Percentiles rank a stretch among this genome's conserved stretches.
Conservation (phyloP, 352 stramenopile genomes). For the Globisporangium splendens region DNA sequence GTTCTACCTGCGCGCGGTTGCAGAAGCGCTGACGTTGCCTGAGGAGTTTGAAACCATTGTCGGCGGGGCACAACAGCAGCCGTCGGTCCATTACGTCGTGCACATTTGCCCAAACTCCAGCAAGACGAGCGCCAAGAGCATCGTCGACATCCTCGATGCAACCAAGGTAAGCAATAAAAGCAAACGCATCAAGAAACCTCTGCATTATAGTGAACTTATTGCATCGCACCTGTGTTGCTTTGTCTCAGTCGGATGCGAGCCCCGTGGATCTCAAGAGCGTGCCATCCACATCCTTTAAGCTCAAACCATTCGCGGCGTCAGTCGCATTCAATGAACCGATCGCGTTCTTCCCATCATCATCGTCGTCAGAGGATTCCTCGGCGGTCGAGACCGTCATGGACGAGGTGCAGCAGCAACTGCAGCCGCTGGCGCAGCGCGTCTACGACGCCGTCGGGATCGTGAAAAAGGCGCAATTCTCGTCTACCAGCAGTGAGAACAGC, state of each 20-base stretch:
- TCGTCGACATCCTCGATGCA: constrained; percentile 33
- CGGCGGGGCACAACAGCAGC: background rate
- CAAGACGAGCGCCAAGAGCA: constrained; percentile 15
- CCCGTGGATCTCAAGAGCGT: constrained; percentile 21
- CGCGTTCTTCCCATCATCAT: constrained; percentile 17
- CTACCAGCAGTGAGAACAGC: constrained; percentile 10
- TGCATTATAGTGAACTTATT: too few species aligned
- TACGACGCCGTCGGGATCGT: constrained; percentile 30
- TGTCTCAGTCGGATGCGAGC: constrained; percentile 14
- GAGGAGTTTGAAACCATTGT: constrained; percentile 8
- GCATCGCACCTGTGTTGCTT: too few species aligned
- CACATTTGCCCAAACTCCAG: constrained; percentile 27
- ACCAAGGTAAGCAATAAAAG: too few species aligned
- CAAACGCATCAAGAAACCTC: too few species aligned
- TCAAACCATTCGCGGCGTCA: constrained; percentile 34
- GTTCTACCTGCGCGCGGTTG: constrained; percentile 52
- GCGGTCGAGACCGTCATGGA: constrained; percentile 35
- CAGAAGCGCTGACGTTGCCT: constrained; percentile 25
- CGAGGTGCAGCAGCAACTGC: constrained; percentile 44
- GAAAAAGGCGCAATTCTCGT: constrained; percentile 5
- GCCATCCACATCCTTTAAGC: constrained; percentile 14
- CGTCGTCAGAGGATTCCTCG: too few species aligned
- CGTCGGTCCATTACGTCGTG: constrained; percentile 38
- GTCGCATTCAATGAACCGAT: constrained; percentile 47
- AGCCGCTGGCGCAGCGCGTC: constrained; percentile 41